Evolutionary conservation across 2,329 filamentous ascomycete genomes (phyloP).

Genomic region (Trichophyton simii): DNA sequence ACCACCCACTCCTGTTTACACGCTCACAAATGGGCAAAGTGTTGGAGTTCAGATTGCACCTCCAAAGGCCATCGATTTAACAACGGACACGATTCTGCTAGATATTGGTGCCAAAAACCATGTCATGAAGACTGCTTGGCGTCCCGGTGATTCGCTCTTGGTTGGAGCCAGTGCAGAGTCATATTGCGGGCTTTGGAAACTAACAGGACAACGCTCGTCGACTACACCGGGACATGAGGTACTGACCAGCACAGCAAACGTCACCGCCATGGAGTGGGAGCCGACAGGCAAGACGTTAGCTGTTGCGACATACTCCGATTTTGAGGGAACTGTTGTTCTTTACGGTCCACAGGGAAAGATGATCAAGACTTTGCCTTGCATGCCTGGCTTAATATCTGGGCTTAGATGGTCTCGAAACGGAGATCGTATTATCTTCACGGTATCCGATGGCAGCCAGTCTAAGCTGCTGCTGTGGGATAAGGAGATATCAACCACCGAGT

Average conservation of each 20-base stretch:
- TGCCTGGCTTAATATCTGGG: constrained; percentile 33
- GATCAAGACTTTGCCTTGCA: constrained; percentile 34
- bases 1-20: constrained; percentile 23
- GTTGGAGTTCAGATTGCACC: constrained; percentile 37
- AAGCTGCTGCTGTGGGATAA: constrained; percentile 36
- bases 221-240: constrained; percentile 23
- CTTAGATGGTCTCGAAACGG: constrained; percentile 31
- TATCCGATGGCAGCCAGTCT: constrained; percentile 30
- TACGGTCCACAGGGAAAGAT: constrained; percentile 33
- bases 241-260: constrained; percentile 25
- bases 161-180: constrained; percentile 33
- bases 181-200: constrained; percentile 36
- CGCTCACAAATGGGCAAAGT: constrained; percentile 34
- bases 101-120: constrained; percentile 26
- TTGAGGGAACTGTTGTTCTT: constrained; percentile 33
- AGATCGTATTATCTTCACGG: constrained; percentile 31
- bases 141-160: constrained; percentile 31
- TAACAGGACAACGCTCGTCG: constrained; percentile 20
- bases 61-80: constrained; percentile 37
- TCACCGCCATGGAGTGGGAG: constrained; percentile 37
- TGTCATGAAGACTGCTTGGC: constrained; percentile 34
- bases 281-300: constrained; percentile 33
- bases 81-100: constrained; percentile 32
- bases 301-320: constrained; percentile 34
- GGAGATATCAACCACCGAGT: constrained; percentile 25